A percentile compares a stretch with the other conserved stretches of the same genome.
Conservation (phyloP, 805 yeast genomes). For the Tetrapisispora fleetii region DNA sequence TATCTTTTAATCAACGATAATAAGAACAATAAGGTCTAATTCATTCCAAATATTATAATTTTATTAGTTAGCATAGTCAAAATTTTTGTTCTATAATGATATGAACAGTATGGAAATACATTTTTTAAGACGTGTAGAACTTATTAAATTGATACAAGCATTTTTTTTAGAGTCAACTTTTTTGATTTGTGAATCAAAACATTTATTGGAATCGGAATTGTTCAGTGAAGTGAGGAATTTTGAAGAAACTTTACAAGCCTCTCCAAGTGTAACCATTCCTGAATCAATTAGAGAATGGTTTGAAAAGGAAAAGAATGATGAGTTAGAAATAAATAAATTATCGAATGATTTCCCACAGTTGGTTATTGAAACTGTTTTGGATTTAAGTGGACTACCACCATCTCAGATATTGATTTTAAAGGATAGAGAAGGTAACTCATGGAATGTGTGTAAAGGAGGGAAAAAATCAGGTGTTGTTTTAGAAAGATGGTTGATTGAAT, state of each 20-base stretch:
- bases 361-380: constrained; percentile 75
- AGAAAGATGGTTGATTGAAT: constrained; percentile 88
- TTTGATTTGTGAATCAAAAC: constrained; percentile 42
- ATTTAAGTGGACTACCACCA: constrained; percentile 46
- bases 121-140: constrained; percentile 5
- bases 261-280: constrained; percentile 7
- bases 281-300: constrained; percentile 12
- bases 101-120: not conserved
- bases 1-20: not conserved
- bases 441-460: constrained; percentile 51
- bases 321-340: not conserved
- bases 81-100: not conserved
- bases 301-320: constrained; percentile 18
- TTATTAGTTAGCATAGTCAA: not conserved
- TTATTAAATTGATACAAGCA: constrained; percentile 39
- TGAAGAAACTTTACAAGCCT: constrained; percentile 5
- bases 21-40: too few relatives aligned
- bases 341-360: constrained; percentile 53
- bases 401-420: constrained; percentile 50
- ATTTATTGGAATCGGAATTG: constrained; percentile 16
- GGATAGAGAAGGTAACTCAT: constrained; percentile 44
- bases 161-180: constrained; percentile 58
- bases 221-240: not conserved
- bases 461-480: constrained; percentile 78
- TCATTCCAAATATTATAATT: not conserved